Evolutionary conservation across 2,329 filamentous ascomycete genomes (phyloP).

Genomic region (Penicillium thymicola): DNA sequence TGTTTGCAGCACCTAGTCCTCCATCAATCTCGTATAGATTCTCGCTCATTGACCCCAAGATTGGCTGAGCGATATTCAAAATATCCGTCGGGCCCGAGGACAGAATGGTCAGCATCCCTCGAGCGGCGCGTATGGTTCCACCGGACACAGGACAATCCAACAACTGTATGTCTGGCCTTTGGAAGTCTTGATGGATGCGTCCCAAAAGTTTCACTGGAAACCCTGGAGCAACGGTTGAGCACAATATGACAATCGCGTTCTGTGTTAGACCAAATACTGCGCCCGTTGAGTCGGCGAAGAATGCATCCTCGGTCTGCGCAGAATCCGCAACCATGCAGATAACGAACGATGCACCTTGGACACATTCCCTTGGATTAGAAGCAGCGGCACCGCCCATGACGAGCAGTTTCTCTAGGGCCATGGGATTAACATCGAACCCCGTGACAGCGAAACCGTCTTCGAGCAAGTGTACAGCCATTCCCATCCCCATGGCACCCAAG

Average conservation of each 20-base stretch:
- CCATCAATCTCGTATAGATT: slow-evolving; percentile 50
- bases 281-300: slow-evolving; percentile 15
- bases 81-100: slow-evolving; percentile 28
- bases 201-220: slow-evolving; percentile 24
- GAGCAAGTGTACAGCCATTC: slow-evolving; percentile 38
- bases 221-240: slow-evolving; percentile 38
- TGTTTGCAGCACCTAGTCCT: slow-evolving; percentile 52
- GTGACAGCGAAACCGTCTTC: slow-evolving; percentile 27
- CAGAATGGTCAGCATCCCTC: slow-evolving; percentile 39
- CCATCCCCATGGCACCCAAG: slow-evolving; percentile 41
- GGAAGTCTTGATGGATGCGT: slow-evolving; percentile 17
- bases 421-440: slow-evolving; percentile 15
- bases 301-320: no score
- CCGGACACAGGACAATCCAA: slow-evolving; percentile 42
- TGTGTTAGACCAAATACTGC: slow-evolving; percentile 27
- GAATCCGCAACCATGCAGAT: slow-evolving; percentile 33
- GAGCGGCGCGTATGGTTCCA: slow-evolving; percentile 37
- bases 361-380: slow-evolving; percentile 28
- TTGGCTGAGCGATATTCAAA: slow-evolving; percentile 22
- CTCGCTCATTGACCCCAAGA: slow-evolving; percentile 35
- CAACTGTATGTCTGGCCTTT: slow-evolving; percentile 27
- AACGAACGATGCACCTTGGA: slow-evolving; percentile 28
- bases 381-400: slow-evolving; percentile 24
- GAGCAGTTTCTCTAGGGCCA: slow-evolving; percentile 31
- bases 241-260: slow-evolving; percentile 34